A percentile compares a stretch with the other conserved stretches of the same genome.
Evolutionary conservation across 352 stramenopile genomes (phyloP).

Genomic region (Phytophthora quininea): DNA sequence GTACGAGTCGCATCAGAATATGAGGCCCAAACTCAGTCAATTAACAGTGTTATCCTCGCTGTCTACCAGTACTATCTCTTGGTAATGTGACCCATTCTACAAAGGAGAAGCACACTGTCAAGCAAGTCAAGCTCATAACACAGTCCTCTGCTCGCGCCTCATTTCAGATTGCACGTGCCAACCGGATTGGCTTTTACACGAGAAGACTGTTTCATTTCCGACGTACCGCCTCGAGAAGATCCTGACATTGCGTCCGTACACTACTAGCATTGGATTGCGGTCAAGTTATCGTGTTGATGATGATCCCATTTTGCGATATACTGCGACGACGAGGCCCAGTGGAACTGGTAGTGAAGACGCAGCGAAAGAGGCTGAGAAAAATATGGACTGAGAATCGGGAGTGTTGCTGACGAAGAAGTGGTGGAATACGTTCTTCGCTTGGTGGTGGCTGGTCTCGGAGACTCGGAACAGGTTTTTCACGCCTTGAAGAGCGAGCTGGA

Average conservation of each 20-base stretch:
- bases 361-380: conserved; percentile 20
- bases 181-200: conserved; percentile 8
- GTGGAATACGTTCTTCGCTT: conserved; percentile 46
- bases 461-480: conserved; percentile 41
- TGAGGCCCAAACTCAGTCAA: not conserved
- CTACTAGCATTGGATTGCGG: conserved; percentile 47
- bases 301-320: conserved; percentile 68
- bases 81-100: conserved; percentile 6
- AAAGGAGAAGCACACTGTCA: conserved; percentile 21
- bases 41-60: no score
- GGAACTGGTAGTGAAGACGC: conserved; percentile 40
- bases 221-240: conserved; percentile 21
- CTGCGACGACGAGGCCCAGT: conserved; percentile 50
- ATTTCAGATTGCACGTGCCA: conserved; percentile 25
- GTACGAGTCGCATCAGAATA: conserved; percentile 8
- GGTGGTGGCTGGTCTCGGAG: conserved; percentile 36
- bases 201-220: conserved; percentile 23
- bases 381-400: conserved; percentile 16
- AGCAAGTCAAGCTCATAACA: conserved; percentile 6
- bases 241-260: conserved; percentile 30
- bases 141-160: conserved; percentile 1
- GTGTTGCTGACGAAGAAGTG: conserved; percentile 45
- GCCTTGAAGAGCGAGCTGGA: conserved; percentile 41
- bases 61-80: no score
- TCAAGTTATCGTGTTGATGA: conserved; percentile 56